These are phyloP conservation scores for Crithidia acanthocephali DNA, from an alignment of 208 protist genomes.

Conservation along the genomic window DNA sequence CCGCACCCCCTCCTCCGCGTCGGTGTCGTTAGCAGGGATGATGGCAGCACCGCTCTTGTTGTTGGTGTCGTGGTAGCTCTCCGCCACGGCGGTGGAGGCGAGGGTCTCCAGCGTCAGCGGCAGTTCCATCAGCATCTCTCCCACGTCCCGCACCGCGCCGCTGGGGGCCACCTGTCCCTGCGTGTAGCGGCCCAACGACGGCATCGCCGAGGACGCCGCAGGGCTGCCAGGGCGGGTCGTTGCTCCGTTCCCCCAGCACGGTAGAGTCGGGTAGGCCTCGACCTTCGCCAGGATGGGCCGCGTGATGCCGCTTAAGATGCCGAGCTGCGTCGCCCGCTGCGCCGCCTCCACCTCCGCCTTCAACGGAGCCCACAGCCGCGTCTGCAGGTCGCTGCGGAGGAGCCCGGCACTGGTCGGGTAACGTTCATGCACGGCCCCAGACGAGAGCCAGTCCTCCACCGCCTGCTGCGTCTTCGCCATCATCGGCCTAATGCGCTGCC, in stretches of 20 bases:
- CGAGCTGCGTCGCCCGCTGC: conserved; percentile 30
- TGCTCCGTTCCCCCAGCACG: conserved; percentile 36
- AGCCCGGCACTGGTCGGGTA: conserved; percentile 38
- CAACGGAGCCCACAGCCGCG: conserved; percentile 55
- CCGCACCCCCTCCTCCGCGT: conserved; percentile 32
- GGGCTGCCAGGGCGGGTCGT: not conserved
- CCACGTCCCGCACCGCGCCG: conserved; percentile 61
- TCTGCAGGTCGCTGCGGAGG: conserved; percentile 29
- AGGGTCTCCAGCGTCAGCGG: conserved; percentile 73
- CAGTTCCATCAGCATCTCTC: conserved; percentile 85
- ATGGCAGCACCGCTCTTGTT: not conserved
- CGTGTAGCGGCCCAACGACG: conserved; percentile 23
- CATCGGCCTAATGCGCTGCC: conserved; percentile 30
- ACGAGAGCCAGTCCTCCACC: conserved; percentile 47
- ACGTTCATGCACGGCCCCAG: conserved; percentile 32
- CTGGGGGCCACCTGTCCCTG: conserved; percentile 51
- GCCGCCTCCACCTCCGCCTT: conserved; percentile 36
- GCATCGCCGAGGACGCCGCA: not conserved
- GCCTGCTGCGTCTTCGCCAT: conserved; percentile 36
- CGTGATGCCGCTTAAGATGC: conserved; percentile 42
- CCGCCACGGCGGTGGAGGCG: conserved; percentile 22
- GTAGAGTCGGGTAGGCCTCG: conserved; percentile 40
- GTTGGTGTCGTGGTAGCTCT: conserved; percentile 4
- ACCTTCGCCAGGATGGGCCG: conserved; percentile 49
- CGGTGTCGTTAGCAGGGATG: conserved; percentile 1